Evolutionary conservation across 78 protist genomes (phyloP).

Genomic region (Isochrysis galbana): DNA sequence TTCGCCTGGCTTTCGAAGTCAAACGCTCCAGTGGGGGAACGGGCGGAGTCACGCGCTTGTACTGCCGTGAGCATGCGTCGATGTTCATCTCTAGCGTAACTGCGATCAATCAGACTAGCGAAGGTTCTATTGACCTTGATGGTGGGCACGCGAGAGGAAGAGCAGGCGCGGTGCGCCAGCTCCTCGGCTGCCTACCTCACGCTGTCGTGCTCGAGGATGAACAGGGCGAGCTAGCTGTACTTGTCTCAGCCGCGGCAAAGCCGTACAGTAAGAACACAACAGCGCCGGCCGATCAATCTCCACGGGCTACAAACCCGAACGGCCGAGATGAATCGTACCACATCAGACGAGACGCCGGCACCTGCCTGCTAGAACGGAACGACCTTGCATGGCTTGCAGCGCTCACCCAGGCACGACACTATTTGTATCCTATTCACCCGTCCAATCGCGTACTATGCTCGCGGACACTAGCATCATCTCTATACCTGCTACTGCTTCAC

Average conservation of each 20-base stretch:
- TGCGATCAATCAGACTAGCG: no score
- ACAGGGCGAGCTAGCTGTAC: constrained; percentile 38
- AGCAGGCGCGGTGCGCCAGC: no score
- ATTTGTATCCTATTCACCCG: constrained; percentile 56
- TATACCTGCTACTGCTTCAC: constrained; percentile 57
- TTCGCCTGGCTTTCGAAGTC: constrained; percentile 50
- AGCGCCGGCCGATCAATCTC: no score
- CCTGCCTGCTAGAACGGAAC: constrained; percentile 31
- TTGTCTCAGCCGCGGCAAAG: constrained; percentile 36
- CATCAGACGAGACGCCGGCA: no score
- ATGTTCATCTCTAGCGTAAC: constrained; percentile 26
- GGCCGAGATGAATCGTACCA: no score
- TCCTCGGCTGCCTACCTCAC: constrained; percentile 50
- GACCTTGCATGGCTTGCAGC: constrained; percentile 32
- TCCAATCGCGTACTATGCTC: constrained; percentile 50
- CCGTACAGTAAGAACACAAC: no score
- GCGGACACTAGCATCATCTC: constrained; percentile 58
- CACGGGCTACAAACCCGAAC: no score
- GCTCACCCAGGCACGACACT: constrained; percentile 31
- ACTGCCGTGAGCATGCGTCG: constrained; percentile 47
- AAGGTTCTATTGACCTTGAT: no score
- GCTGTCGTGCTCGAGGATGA: constrained; percentile 38
- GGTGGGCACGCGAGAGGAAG: no score
- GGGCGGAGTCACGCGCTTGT: neutral
- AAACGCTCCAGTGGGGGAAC: neutral